Percentiles rank a stretch among this genome's conserved stretches.
Evolutionary conservation across 1,284 basidiomycete genomes (phyloP).

Genomic region (Tetrapyrgos nigripes): DNA sequence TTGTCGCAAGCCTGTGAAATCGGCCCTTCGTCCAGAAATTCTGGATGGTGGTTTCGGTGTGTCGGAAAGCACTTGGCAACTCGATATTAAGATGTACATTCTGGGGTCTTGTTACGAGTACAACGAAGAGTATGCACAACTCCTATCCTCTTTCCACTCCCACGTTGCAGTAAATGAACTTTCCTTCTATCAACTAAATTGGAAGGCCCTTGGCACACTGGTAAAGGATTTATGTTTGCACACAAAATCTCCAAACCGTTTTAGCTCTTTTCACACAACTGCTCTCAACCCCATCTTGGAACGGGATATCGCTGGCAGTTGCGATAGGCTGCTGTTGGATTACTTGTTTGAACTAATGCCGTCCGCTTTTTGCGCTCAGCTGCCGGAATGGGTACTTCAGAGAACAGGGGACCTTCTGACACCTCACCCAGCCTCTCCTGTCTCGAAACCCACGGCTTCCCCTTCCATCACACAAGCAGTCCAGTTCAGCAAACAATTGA

Average conservation of each 20-base stretch:
- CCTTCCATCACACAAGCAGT: background rate
- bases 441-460: background rate
- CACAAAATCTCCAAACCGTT: background rate
- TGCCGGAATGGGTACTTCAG: background rate
- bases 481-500: background rate
- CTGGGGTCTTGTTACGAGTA: constrained; percentile 8
- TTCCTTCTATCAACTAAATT: constrained; percentile 17
- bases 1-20: background rate
- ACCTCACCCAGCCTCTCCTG: too few species aligned
- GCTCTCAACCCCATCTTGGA: background rate
- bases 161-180: constrained; percentile 17
- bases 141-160: constrained; percentile 16
- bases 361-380: background rate
- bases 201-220: constrained; percentile 12
- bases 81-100: constrained; percentile 16
- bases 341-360: too few species aligned
- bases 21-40: background rate
- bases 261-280: background rate
- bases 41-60: background rate
- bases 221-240: background rate
- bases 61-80: constrained; percentile 10
- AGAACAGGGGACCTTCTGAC: background rate
- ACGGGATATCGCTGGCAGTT: constrained; percentile 4
- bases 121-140: constrained; percentile 10
- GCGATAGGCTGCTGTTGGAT: constrained; percentile 5